Base-by-base conservation (phyloP, 441 rosid genomes). In the Aquilaria agallochum region DNA sequence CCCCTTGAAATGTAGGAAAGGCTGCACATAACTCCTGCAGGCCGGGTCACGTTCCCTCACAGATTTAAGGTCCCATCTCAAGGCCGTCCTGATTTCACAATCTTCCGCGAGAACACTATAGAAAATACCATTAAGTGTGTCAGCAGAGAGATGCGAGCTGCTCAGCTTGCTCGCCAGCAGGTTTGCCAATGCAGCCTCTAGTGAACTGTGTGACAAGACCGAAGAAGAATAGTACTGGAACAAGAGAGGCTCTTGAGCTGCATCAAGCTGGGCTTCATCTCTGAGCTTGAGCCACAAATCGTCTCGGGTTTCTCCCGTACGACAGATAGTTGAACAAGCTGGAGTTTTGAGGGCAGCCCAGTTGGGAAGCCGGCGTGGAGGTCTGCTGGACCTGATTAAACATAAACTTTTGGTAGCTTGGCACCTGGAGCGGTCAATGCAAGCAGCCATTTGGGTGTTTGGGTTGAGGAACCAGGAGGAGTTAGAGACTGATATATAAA, bases 221-320 rank as follows among this genome's bases (percentile, higher is more conserved):
- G 59, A 60, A 31, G 56, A 56, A 47, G 11, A 48, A 47, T 73
- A 73, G 60, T 64, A 68, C 15, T 27, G 60, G 8, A 49, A 56
- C 52, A 73, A 64, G 53, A 73, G 14, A 1, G 76, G 76, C 63
- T 73, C 76, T 5, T 64, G 59, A 32, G 55, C 14, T n/a, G 52
- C 36, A 31, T 68, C 69, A 0, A 46, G 50, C 46, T 45, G 32
- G 55, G 72, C 69, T 46, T 73, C 73, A 9, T 64, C 60, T 49
- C 55, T 50, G 12, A 73, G 64, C 52, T 54, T 49, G n/a, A 63
- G 11, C 72, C 69, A 68, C 11, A 73, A 57, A 49, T 55, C 62
- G 20, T 59, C 74, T 2, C 52, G 45, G 45, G 45, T 40, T 40
- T 20, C 27, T 20, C 27, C 27, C 27, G 27, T 20, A 20, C 27